A percentile compares a stretch with the other conserved stretches of the same genome.
These are phyloP conservation scores for Sindora glabra DNA, from an alignment of 306 rosid species.

Conservation along the genomic window DNA sequence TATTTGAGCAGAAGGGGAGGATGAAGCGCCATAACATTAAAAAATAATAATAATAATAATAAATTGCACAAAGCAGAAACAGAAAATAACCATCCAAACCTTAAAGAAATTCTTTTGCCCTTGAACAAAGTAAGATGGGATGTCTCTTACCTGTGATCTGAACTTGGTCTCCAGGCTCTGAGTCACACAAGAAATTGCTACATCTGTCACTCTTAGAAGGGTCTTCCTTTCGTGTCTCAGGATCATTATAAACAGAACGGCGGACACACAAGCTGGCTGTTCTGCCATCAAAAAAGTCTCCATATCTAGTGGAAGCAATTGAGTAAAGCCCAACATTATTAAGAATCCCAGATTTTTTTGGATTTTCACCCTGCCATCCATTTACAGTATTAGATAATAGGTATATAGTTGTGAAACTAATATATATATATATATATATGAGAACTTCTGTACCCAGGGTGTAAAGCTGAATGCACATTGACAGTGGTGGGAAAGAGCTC, in stretches of 20 bases:
- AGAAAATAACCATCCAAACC: neutral
- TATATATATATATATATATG: too few relatives aligned
- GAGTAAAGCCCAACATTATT: constrained; percentile 90
- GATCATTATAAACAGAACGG: constrained; percentile 90
- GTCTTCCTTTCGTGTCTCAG: constrained; percentile 90
- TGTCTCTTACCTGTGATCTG: constrained; percentile 64
- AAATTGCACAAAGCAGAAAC: neutral
- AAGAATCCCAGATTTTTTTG: constrained; percentile 82
- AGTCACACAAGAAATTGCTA: constrained; percentile 79
- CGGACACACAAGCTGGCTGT: constrained; percentile 97
- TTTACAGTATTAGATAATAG: constrained; percentile 7
- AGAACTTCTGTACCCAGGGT: too few relatives aligned
- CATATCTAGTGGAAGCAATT: constrained; percentile 93
- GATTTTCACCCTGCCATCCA: constrained; percentile 84
- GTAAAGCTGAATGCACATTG: too few relatives aligned
- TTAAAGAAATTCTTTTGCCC: neutral
- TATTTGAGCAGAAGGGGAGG: neutral
- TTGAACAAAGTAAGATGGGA: constrained; percentile 3
- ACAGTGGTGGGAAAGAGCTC: too few relatives aligned
- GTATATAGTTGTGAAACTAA: too few relatives aligned
- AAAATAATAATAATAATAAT: neutral
- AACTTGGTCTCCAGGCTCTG: constrained; percentile 91
- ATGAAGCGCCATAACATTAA: neutral
- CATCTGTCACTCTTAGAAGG: constrained; percentile 84
- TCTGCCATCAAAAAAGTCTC: constrained; percentile 81